Evolutionary conservation across 345 rosid species (phyloP), one percentile per base, ranked within the genome.

Genomic region (Erysimum cheiranthoides): DNA sequence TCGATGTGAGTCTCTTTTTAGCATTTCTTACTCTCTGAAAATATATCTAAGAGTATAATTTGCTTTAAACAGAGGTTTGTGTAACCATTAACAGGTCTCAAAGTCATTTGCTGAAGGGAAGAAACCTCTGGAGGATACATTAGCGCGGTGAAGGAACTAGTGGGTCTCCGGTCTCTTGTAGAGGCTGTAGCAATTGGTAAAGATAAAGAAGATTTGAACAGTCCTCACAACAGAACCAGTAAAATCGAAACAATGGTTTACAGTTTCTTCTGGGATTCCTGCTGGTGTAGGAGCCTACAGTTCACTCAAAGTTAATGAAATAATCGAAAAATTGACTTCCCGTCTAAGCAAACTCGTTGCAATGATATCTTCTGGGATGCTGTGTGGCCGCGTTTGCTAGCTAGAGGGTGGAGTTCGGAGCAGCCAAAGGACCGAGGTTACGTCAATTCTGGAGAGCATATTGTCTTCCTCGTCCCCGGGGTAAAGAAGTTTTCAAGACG

Each of bases 281-380:
- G 18, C 71, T 62, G 60, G 80, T 54, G 36, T 56, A 65, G 80
- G 73, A 68, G 82, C 78, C 36, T 86, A 82, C 38, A 79, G 78
- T 28, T 75, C 87, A 7, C 87, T 90, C 38, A 82, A 89, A 56
- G 54, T 70, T 10, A 60, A 45, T 70, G 92, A 83, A 31, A 86
- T 90, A 40, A 70, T 90, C 30, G 77, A 68, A 25, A 70, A 78
- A 43, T 59, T 90, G 73, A 78, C 78, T 35, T 64, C 80, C 27
- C 85, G 91, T 53, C 79, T 88, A 79, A 84, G 89, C 82, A 90
- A 78, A 87, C 90, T 17, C 89, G 91, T 11, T 79, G 80, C 45
- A 85, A 70, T 67, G 89, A 90, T 78, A 81, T 90, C 49, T 90
- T 87, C 65, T 88, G 92, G 92, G 96, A 88, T 67, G 91, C 91